phyloP scores from a whole-genome alignment of 176 grass and related monocot genomes.

The Aegilops longissima region DNA sequence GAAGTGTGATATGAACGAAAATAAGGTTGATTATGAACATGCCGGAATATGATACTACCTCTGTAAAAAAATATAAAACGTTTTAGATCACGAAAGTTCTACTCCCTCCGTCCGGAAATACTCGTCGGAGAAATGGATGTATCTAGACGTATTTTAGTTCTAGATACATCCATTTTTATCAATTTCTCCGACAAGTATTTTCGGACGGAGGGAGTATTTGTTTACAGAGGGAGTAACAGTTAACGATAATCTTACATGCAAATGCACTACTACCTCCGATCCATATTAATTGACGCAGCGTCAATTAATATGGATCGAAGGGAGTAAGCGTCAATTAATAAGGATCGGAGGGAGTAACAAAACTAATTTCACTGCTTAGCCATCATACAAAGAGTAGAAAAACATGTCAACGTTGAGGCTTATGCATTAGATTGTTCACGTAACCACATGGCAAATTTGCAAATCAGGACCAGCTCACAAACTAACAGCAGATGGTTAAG shows the following conservation, averaged over 20 bases:
- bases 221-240: background rate
- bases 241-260: background rate
- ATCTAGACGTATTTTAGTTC: no score
- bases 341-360: background rate
- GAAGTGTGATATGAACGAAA: background rate
- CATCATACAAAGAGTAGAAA: background rate
- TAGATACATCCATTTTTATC: no score
- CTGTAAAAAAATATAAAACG: no score
- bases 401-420: background rate
- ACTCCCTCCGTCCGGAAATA: no score
- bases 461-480: background rate
- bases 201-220: no score
- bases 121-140: no score
- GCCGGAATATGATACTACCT: background rate
- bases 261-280: background rate
- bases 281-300: no score
- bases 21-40: background rate
- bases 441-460: background rate
- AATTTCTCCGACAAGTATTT: no score
- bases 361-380: background rate
- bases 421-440: background rate
- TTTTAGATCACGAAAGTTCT: no score
- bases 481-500: slow-evolving; percentile 9
- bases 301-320: no score
- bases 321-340: background rate